Evolutionary conservation across 768 basidiomycete genomes (phyloP), one percentile per base, ranked within the genome.

Genomic region (Trametes maxima): DNA sequence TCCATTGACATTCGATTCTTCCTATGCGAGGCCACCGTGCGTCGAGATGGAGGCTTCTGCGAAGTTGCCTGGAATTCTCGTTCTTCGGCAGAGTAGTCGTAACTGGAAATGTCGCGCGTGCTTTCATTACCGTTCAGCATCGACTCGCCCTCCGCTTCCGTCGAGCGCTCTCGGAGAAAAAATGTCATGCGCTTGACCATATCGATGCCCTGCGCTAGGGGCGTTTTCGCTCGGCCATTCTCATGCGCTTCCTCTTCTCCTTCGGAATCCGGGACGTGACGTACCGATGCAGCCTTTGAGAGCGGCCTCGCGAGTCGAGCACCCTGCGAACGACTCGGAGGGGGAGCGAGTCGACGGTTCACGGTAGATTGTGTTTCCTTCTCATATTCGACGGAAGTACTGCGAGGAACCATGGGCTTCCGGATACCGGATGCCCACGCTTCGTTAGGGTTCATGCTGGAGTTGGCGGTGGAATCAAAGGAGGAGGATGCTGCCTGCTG

Each of bases 371-470:
- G 83, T 3, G 84, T 79, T 68, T 85, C 83, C 61, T 83, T 82
- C 74, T 90, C 90, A 72, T 89, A 92, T 69, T 92, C 90, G 55
- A 89, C 88, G 4, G 90, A 92, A 33, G 90, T 88, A 67, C 89
- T 89, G 42, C 90, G 82, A 16, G 88, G 86, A 1, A 90, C 75
- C 43, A 75, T 69, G 57, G 78, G 75, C 12, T 77, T 78, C 53
- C 80, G 76, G 70, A n/a, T 81, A 47, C 82, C 79, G 2, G 89
- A 87, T 2, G 85, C 85, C 90, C 89, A 90, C 0, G 86, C 74
- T 54, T 77, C 77, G 71, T 89, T 88, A 28, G 85, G 84, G 66
- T 82, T 84, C 67, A 71, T 75, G 35, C 42, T 59, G 28, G 44
- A 64, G 40, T 64, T 56, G 43, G 63, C 61, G 45, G 64, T 57